Conservation (phyloP, 345 rosid genomes). For the Eucalyptus sp. region DNA sequence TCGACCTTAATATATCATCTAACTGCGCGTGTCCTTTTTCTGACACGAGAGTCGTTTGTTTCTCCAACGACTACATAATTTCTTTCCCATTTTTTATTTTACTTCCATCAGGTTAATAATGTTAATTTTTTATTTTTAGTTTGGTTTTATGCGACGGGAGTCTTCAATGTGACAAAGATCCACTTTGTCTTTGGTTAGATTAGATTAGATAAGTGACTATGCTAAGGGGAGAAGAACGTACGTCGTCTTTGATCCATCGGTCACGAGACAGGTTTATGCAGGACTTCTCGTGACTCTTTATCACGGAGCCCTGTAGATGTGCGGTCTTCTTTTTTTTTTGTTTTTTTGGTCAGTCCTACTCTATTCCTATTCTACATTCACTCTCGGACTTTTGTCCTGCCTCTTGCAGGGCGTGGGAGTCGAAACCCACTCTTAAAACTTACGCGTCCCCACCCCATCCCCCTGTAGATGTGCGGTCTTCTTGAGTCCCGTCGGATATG, state of each 20-base stretch:
- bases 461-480: background rate
- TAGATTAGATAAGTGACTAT: background rate
- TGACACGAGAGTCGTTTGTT: background rate
- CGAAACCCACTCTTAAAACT: too few relatives aligned
- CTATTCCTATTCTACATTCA: too few relatives aligned
- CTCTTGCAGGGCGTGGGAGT: too few relatives aligned
- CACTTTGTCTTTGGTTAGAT: background rate
- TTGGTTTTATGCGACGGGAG: background rate
- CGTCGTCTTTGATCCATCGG: background rate
- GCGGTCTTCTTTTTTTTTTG: background rate
- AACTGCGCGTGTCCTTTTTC: background rate
- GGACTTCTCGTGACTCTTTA: background rate
- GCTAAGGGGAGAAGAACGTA: background rate
- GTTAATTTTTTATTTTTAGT: background rate
- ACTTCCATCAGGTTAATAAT: background rate
- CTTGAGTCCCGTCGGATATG: background rate
- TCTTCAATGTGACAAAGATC: background rate
- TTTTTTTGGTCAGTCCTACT: too few relatives aligned
- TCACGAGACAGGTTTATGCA: background rate
- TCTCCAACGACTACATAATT: background rate
- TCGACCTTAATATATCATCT: background rate
- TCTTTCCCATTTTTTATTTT: background rate
- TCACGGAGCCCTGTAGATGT: background rate
- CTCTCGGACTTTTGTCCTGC: too few relatives aligned
- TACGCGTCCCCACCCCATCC: too few relatives aligned